These are phyloP conservation scores for Petrea volubilis DNA, from an alignment of 257 asterid genomes.

Conservation along the genomic window DNA sequence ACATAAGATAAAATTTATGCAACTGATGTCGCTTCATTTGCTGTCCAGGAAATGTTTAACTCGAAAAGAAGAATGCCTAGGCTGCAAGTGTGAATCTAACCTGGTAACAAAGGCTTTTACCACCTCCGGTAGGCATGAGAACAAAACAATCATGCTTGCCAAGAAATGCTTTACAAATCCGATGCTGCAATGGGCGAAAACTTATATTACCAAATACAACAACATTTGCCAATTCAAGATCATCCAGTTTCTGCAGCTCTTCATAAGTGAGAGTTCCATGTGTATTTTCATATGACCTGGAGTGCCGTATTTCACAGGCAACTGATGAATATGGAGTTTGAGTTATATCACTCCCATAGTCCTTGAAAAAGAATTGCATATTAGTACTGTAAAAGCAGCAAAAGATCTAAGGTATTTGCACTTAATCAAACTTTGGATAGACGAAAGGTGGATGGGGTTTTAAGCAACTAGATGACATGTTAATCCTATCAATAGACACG, in stretches of 20 bases:
- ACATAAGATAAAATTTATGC: slow-evolving; percentile 9
- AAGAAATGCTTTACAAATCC: slow-evolving; percentile 71
- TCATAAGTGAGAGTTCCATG: slow-evolving; percentile 55
- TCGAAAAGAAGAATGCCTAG: background rate
- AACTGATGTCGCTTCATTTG: slow-evolving; percentile 9
- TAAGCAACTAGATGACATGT: slow-evolving; percentile 16
- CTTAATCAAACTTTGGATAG: slow-evolving; percentile 7
- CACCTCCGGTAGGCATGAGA: slow-evolving; percentile 99
- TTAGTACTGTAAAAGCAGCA: slow-evolving; percentile 23
- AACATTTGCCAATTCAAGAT: slow-evolving; percentile 84
- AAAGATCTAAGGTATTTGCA: slow-evolving; percentile 3
- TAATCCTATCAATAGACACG: slow-evolving; percentile 14
- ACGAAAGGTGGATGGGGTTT: background rate
- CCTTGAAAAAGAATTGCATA: slow-evolving; percentile 41
- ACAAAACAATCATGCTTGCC: slow-evolving; percentile 79
- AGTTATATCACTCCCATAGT: slow-evolving; percentile 41
- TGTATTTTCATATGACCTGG: slow-evolving; percentile 27
- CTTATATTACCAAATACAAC: slow-evolving; percentile 83
- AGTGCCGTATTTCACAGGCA: slow-evolving; percentile 30
- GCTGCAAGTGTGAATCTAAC: slow-evolving; percentile 40
- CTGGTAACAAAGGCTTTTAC: slow-evolving; percentile 99
- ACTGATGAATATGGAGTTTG: slow-evolving; percentile 50
- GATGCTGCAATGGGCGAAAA: slow-evolving; percentile 87
- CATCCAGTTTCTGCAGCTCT: slow-evolving; percentile 78
- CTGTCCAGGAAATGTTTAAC: slow-evolving; percentile 18